phyloP scores from a whole-genome alignment of 495 filamentous ascomycete species.

The Tuber calosporum region DNA sequence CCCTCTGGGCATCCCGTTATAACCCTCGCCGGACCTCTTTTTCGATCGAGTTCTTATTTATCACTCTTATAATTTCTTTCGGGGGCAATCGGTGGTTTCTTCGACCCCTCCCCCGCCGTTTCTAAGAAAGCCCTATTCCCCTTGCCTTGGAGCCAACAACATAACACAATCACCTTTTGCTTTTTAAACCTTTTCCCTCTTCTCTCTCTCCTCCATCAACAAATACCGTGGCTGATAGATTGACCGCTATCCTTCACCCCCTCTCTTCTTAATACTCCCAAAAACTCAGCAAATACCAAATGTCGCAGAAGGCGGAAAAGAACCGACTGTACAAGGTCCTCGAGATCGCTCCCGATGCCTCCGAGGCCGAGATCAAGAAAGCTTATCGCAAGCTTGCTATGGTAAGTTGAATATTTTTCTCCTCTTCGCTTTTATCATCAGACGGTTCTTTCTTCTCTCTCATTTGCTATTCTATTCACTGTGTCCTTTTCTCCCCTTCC shows the following conservation, averaged over 20 bases:
- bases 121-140: neutral
- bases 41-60: neutral
- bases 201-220: constrained; percentile 12
- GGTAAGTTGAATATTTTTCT: constrained; percentile 26
- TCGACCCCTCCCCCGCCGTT: constrained; percentile 5
- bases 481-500: neutral
- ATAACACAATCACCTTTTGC: neutral
- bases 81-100: neutral
- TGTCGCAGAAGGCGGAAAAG: constrained; percentile 42
- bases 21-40: neutral
- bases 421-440: neutral
- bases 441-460: neutral
- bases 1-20: neutral
- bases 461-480: neutral
- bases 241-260: constrained; percentile 10
- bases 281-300: constrained; percentile 15
- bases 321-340: constrained; percentile 58
- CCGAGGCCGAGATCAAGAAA: constrained; percentile 75
- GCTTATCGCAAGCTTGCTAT: constrained; percentile 71
- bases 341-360: constrained; percentile 57
- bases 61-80: neutral
- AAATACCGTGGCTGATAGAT: constrained; percentile 14
- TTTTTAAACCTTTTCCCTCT: constrained; percentile 21
- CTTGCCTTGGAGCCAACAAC: neutral
- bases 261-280: constrained; percentile 5